Evolutionary conservation across 1,284 basidiomycete genomes (phyloP).

Genomic region (Entoloma clypeatum): DNA sequence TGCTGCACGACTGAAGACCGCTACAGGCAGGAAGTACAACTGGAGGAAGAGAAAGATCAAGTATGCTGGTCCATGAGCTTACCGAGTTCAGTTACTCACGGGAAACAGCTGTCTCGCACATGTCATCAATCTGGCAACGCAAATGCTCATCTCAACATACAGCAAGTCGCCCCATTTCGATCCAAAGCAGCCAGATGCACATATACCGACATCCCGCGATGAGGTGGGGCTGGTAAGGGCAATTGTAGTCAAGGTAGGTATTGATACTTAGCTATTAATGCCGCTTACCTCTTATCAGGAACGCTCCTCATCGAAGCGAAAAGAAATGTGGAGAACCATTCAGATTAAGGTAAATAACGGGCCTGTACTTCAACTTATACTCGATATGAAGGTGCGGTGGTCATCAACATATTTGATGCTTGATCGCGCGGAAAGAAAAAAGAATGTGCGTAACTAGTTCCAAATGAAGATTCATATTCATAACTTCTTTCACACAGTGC

Average conservation of each 20-base stretch:
- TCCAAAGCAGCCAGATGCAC: conserved; percentile 1
- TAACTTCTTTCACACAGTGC: too few relatives aligned
- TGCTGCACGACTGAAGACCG: not conserved
- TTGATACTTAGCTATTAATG: too few relatives aligned
- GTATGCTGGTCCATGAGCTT: not conserved
- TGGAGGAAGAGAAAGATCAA: conserved; percentile 1
- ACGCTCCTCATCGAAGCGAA: conserved; percentile 21
- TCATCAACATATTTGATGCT: conserved; percentile 23
- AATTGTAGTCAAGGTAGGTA: conserved; percentile 17
- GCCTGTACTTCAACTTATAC: conserved; percentile 18
- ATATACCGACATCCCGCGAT: conserved; percentile 8
- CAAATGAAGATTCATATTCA: too few relatives aligned
- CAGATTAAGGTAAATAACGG: conserved; percentile 13
- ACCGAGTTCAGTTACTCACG: not conserved
- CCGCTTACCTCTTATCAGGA: too few relatives aligned
- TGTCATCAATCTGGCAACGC: too few relatives aligned
- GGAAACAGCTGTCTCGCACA: conserved; percentile 1
- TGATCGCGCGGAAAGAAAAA: conserved; percentile 7
- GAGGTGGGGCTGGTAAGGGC: conserved; percentile 20
- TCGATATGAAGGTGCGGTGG: conserved; percentile 26
- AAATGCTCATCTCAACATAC: too few relatives aligned
- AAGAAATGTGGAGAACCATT: conserved; percentile 19
- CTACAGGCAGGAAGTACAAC: not conserved
- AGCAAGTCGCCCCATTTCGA: too few relatives aligned
- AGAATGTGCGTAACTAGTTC: too few relatives aligned